Evolutionary conservation across 805 yeast genomes (phyloP).

Genomic region (Candida pseudofarinosa): DNA sequence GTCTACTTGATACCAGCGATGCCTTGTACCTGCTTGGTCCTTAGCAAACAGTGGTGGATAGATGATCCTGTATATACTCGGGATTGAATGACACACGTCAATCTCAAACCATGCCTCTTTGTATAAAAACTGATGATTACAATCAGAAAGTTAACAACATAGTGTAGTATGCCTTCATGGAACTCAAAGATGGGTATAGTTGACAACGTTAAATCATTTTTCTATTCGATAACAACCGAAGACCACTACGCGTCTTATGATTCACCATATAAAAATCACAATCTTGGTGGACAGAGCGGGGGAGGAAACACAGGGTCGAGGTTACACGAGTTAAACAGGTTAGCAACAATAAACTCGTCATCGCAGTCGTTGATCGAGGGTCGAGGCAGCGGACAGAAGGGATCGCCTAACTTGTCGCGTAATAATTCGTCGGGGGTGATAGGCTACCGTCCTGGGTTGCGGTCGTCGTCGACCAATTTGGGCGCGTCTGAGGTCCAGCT

Average conservation of each 20-base stretch:
- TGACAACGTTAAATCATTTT: slow-evolving; percentile 35
- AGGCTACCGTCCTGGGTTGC: slow-evolving; percentile 41
- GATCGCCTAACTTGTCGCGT: slow-evolving; percentile 1
- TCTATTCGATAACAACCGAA: slow-evolving; percentile 51
- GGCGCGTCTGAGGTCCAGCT: slow-evolving; percentile 40
- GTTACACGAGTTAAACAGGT: slow-evolving; percentile 31
- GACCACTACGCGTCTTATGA: slow-evolving; percentile 59
- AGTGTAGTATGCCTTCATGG: not conserved
- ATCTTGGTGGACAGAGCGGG: slow-evolving; percentile 11
- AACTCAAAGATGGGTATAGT: slow-evolving; percentile 30
- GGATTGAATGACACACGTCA: not conserved
- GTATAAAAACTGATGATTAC: not conserved
- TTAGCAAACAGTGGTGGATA: too few species aligned
- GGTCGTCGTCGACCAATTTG: slow-evolving; percentile 37
- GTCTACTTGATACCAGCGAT: too few species aligned
- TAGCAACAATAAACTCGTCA: slow-evolving; percentile 22
- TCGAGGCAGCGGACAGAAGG: slow-evolving; percentile 9
- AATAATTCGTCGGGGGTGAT: slow-evolving; percentile 12
- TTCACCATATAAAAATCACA: slow-evolving; percentile 26
- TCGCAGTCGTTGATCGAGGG: slow-evolving; percentile 22
- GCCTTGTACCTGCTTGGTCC: too few species aligned
- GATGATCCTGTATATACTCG: too few species aligned
- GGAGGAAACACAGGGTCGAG: slow-evolving; percentile 26
- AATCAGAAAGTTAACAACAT: not conserved
- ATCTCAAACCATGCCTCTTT: not conserved